These are phyloP conservation scores for Mycocentrospora acerina DNA, from an alignment of 2,329 filamentous ascomycete species.

Conservation along the genomic window DNA sequence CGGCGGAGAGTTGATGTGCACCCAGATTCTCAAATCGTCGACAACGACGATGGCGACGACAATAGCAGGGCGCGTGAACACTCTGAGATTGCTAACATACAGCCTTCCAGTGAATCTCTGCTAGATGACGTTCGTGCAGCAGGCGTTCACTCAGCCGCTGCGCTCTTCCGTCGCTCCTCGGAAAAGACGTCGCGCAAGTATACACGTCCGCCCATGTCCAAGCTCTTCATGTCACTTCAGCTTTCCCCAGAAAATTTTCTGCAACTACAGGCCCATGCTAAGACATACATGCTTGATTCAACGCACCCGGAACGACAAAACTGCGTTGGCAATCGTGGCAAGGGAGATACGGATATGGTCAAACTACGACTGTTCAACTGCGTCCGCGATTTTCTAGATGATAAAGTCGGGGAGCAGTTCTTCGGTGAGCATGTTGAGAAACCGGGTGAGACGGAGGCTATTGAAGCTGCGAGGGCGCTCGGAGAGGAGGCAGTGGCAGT, in stretches of 20 bases:
- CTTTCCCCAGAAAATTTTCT: constrained; percentile 59
- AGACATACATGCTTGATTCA: constrained; percentile 59
- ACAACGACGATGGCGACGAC: constrained; percentile 11
- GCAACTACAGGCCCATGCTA: constrained; percentile 57
- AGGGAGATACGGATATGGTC: constrained; percentile 58
- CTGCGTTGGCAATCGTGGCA: constrained; percentile 59
- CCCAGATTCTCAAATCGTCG: constrained; percentile 13
- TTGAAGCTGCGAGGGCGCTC: constrained; percentile 36
- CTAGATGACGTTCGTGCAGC: constrained; percentile 49
- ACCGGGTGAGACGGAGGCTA: constrained; percentile 34
- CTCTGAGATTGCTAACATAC: constrained; percentile 9
- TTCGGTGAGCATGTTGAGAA: constrained; percentile 46
- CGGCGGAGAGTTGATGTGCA: constrained; percentile 19
- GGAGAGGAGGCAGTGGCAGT: constrained; percentile 44
- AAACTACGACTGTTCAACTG: constrained; percentile 59
- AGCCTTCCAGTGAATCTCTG: constrained; percentile 18
- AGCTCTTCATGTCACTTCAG: constrained; percentile 58
- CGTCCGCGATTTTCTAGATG: constrained; percentile 56
- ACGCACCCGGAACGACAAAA: constrained; percentile 56
- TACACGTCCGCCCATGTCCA: constrained; percentile 60
- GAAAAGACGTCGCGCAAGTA: constrained; percentile 54
- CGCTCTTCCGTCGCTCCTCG: constrained; percentile 51
- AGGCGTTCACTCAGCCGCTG: constrained; percentile 55
- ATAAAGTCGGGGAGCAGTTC: constrained; percentile 54
- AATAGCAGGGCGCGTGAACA: constrained; percentile 1